Base-by-base conservation (phyloP, 768 basidiomycete genomes). In the Termitomyces sp. region DNA sequence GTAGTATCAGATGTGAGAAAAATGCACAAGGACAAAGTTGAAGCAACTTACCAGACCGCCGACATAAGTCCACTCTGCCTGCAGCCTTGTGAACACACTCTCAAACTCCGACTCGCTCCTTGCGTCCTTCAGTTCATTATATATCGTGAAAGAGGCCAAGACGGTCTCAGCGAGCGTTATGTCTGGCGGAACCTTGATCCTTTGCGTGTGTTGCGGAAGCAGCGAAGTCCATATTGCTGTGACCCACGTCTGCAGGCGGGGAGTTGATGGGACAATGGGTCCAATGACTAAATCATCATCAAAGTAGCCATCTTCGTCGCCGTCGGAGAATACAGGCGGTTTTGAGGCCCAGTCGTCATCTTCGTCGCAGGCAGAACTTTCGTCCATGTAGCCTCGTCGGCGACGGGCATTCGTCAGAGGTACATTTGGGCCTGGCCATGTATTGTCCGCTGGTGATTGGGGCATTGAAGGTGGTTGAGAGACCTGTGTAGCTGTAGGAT, bases 51-150 rank as follows among this genome's bases (percentile, higher is more conserved):
- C 83, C 66, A 84, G 73, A 37, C 80, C 85, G n/a, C 85, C 87
- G 16, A 82, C 73, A 47, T 81, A 85, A 6, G 79, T 81, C 88
- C 88, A 90, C 63, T 90, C 88, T 30, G 73, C 72, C 60, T 81
- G 74, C 24, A 89, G 63, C 39, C 82, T 69, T 2, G 58, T 60
- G 49, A 84, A 75, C 3, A 87, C 66, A 12, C 69, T 69, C 47
- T 87, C 84, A 54, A 76, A 86, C 9, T 85, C 75, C 1, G 77
- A 78, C 53, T 84, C 79, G 12, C 63, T 55, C 2, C 60, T 57
- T 5, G 83, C 85, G 22, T 75, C 72, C 42, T 77, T 75, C 37
- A 89, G 70, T 58, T 86, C 84, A 3, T 72, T 69, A 60, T 88
- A 89, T 54, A 81, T 73, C 0, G 87, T 82, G 54, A 88, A 81